Evolutionary conservation across 2,329 filamentous ascomycete species (phyloP).

Genomic region (Chaetomium strumarium): DNA sequence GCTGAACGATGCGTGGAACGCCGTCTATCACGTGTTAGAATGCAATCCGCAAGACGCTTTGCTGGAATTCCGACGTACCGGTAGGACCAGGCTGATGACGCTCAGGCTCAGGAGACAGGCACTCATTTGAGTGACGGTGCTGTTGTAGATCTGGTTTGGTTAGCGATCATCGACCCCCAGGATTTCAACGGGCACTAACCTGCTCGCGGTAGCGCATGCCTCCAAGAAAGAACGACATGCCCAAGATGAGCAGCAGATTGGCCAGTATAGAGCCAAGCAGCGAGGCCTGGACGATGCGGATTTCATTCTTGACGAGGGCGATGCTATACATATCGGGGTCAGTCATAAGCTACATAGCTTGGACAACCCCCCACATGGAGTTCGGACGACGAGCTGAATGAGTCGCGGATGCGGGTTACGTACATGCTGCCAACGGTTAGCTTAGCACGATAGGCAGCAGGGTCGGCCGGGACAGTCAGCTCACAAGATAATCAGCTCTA

Average conservation of each 20-base stretch:
- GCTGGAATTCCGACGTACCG: slow-evolving; percentile 44
- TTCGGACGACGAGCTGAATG: not conserved
- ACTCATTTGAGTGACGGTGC: slow-evolving; percentile 93
- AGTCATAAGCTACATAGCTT: too few species aligned
- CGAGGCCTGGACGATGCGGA: slow-evolving; percentile 86
- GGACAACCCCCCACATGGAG: not conserved
- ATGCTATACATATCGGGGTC: slow-evolving; percentile 46
- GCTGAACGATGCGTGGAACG: slow-evolving; percentile 83
- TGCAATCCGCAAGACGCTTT: not conserved
- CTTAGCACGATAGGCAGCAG: not conserved
- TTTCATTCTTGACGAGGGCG: slow-evolving; percentile 73
- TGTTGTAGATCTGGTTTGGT: slow-evolving; percentile 70
- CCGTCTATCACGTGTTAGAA: slow-evolving; percentile 50
- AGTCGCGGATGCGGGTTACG: slow-evolving; percentile 29
- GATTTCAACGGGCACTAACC: slow-evolving; percentile 35
- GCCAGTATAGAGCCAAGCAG: slow-evolving; percentile 84
- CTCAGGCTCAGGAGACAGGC: slow-evolving; percentile 85
- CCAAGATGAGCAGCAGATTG: slow-evolving; percentile 81
- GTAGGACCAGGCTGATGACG: slow-evolving; percentile 81
- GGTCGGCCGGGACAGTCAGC: not conserved
- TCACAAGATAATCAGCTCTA: slow-evolving; percentile 70
- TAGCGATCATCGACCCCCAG: not conserved
- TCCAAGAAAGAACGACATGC: slow-evolving; percentile 85
- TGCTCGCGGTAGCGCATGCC: slow-evolving; percentile 85
- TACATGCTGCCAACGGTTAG: slow-evolving; percentile 43